phyloP scores from a whole-genome alignment of 2,329 filamentous ascomycete genomes.

The Metarhizium brunneum region DNA sequence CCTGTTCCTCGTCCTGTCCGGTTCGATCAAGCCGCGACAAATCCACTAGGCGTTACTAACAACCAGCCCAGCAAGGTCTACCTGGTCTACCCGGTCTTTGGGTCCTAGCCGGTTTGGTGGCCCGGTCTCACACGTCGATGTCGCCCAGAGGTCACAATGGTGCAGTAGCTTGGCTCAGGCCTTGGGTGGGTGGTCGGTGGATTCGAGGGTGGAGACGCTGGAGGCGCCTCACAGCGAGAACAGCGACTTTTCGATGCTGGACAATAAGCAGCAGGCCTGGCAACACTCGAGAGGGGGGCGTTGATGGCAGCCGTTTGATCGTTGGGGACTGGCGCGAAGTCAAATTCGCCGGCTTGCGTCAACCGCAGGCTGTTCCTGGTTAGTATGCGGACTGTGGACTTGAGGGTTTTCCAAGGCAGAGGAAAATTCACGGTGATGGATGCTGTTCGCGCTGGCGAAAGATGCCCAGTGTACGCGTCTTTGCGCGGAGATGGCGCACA shows the following conservation, averaged over 20 bases:
- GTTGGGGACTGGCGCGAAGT: background rate
- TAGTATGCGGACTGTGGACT: background rate
- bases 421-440: too few species aligned
- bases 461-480: too few species aligned
- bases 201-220: constrained; percentile 1
- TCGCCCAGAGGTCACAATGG: background rate
- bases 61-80: background rate
- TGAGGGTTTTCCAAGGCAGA: background rate
- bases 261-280: background rate
- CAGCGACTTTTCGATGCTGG: background rate
- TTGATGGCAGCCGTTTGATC: background rate
- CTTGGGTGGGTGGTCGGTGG: background rate
- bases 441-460: too few species aligned
- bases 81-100: background rate
- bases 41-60: background rate
- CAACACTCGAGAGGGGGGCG: background rate
- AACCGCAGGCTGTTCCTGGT: background rate
- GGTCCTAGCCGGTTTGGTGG: background rate
- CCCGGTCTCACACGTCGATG: background rate
- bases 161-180: background rate
- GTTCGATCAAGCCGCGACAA: background rate
- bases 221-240: background rate
- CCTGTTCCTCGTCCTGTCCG: background rate
- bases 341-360: background rate
- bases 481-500: too few species aligned